phyloP scores from a whole-genome alignment of 1,284 basidiomycete species.

The Mycosarcoma maydis region DNA sequence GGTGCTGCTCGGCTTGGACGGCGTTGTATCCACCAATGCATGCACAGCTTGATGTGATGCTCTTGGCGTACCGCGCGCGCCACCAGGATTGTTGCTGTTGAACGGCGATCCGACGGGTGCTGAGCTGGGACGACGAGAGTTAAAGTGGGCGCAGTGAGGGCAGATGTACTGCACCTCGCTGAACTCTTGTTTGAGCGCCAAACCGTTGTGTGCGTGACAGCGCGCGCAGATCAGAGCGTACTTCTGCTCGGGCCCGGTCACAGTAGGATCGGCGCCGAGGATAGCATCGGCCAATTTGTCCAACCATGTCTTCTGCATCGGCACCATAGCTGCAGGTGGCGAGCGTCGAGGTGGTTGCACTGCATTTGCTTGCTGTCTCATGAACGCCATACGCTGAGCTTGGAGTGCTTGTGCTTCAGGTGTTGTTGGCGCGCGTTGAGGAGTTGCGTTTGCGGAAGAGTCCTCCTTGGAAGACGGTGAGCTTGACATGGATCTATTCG shows the following conservation, averaged over 20 bases:
- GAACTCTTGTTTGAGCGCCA: slow-evolving; percentile 88
- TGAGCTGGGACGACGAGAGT: slow-evolving; percentile 68
- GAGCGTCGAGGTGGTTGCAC: slow-evolving; percentile 5
- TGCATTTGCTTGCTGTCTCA: slow-evolving; percentile 32
- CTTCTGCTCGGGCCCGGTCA: slow-evolving; percentile 66
- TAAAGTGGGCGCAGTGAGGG: slow-evolving; percentile 79
- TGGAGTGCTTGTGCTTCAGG: slow-evolving; percentile 32
- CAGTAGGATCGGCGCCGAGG: slow-evolving; percentile 67
- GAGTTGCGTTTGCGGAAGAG: slow-evolving; percentile 8
- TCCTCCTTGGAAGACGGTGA: slow-evolving; percentile 20
- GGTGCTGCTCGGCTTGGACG: slow-evolving; percentile 20
- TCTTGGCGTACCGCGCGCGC: background rate
- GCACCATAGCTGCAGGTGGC: background rate
- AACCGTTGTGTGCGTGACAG: slow-evolving; percentile 92
- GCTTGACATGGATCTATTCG: slow-evolving; percentile 8
- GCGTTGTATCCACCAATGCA: slow-evolving; percentile 14
- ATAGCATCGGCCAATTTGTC: slow-evolving; percentile 68
- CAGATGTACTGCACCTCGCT: slow-evolving; percentile 84
- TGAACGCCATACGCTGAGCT: slow-evolving; percentile 43
- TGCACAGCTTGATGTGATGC: background rate
- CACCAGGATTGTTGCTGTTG: slow-evolving; percentile 9
- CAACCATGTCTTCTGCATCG: slow-evolving; percentile 56
- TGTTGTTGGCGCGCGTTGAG: slow-evolving; percentile 15
- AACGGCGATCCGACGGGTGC: slow-evolving; percentile 63
- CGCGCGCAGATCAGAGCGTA: slow-evolving; percentile 94